Evolutionary conservation across 139 green algal species (phyloP).

Genomic region (Axilococcus clingmanii): DNA sequence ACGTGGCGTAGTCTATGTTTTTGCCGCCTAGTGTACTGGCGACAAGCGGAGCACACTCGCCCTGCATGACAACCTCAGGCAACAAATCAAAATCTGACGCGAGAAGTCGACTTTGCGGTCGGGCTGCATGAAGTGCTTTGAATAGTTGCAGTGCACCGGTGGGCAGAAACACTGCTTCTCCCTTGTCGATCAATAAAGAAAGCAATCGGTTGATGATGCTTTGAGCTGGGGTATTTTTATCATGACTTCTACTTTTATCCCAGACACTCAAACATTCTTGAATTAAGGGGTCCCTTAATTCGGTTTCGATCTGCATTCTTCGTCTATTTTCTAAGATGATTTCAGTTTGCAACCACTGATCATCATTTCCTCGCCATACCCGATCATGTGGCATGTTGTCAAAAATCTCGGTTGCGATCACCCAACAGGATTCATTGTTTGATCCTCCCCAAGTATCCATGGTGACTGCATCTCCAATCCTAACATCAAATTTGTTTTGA

Average conservation of each 20-base stretch:
- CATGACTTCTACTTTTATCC: slow-evolving; percentile 2
- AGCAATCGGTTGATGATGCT: slow-evolving; percentile 49
- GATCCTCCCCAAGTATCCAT: slow-evolving; percentile 24
- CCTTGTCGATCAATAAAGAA: too few species aligned
- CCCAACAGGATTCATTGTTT: slow-evolving; percentile 26
- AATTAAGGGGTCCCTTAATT: too few species aligned
- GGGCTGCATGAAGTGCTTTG: slow-evolving; percentile 47
- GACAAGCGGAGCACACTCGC: slow-evolving; percentile 69
- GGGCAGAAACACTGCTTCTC: slow-evolving; percentile 48
- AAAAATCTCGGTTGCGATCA: slow-evolving; percentile 74
- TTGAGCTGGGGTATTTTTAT: slow-evolving; percentile 19
- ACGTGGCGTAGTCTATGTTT: slow-evolving; percentile 39
- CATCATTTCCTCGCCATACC: too few species aligned
- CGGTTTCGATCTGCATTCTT: too few species aligned
- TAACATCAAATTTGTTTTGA: slow-evolving; percentile 18
- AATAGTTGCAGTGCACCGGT: slow-evolving; percentile 56
- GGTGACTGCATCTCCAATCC: slow-evolving; percentile 28
- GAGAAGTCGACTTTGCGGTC: slow-evolving; percentile 64
- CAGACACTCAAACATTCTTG: too few species aligned
- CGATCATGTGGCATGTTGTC: slow-evolving; percentile 79
- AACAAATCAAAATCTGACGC: slow-evolving; percentile 76
- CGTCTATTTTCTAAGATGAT: too few species aligned
- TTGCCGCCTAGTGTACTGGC: slow-evolving; percentile 44
- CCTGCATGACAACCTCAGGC: slow-evolving; percentile 59
- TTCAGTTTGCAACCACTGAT: too few species aligned